Evolutionary conservation across 306 rosid species (phyloP).

Genomic region (Cicer bijugum): DNA sequence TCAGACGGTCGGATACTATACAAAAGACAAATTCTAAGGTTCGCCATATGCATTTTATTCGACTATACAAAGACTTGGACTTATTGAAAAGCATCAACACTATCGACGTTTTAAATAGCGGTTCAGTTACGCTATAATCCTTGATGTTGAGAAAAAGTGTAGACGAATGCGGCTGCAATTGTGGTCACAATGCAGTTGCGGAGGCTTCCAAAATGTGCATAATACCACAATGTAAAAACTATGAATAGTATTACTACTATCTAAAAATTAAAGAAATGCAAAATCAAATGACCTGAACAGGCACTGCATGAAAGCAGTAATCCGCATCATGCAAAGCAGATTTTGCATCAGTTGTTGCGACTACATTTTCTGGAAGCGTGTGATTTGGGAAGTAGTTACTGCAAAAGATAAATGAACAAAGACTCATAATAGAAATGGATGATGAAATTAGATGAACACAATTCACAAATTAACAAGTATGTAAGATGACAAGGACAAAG

Average conservation of each 20-base stretch:
- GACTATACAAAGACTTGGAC: not conserved
- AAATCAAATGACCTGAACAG: conserved; percentile 78
- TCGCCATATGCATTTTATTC: conserved; percentile 16
- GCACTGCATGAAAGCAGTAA: conserved; percentile 89
- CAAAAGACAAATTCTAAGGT: conserved; percentile 1
- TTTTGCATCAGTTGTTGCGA: conserved; percentile 87
- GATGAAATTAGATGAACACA: conserved; percentile 9
- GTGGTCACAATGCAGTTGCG: not conserved
- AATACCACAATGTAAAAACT: not conserved
- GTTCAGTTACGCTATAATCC: not conserved
- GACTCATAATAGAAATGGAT: conserved; percentile 27
- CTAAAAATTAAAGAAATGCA: not conserved
- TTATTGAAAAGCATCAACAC: not conserved
- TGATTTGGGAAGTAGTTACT: conserved; percentile 86
- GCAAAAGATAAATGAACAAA: conserved; percentile 32
- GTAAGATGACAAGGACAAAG: conserved; percentile 20
- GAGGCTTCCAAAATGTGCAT: not conserved
- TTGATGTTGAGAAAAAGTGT: not conserved
- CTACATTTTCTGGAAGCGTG: conserved; percentile 73
- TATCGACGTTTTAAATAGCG: not conserved
- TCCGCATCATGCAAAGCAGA: conserved; percentile 77
- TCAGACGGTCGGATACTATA: conserved; percentile 31
- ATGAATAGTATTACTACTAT: not conserved
- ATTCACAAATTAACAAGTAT: conserved; percentile 5
- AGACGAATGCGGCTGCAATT: not conserved